Conservation (phyloP, 192 early-diverging fungal species). For the Linnemannia schmuckeri region DNA sequence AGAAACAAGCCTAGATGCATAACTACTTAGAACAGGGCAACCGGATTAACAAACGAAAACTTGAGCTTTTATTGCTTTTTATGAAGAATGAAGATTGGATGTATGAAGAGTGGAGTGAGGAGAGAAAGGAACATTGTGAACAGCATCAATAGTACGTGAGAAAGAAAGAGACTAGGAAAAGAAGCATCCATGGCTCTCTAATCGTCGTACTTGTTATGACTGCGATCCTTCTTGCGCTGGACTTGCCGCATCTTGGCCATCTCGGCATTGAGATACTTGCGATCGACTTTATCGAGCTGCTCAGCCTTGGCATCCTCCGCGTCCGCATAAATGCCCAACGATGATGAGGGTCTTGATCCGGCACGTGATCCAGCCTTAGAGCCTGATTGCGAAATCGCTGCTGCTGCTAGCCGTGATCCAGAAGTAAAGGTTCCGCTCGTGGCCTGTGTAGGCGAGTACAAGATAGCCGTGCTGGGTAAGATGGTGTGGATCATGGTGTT, state of each 20-base stretch:
- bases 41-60: background rate
- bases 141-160: background rate
- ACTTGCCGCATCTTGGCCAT: slow-evolving; percentile 55
- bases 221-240: slow-evolving; percentile 47
- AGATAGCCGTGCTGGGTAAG: slow-evolving; percentile 33
- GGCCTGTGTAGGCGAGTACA: slow-evolving; percentile 36
- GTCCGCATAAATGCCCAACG: slow-evolving; percentile 52
- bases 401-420: slow-evolving; percentile 23
- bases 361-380: slow-evolving; percentile 47
- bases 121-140: background rate
- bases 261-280: slow-evolving; percentile 51
- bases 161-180: background rate
- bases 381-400: slow-evolving; percentile 23
- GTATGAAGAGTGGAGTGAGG: background rate
- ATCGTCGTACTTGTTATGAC: slow-evolving; percentile 40
- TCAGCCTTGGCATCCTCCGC: slow-evolving; percentile 53
- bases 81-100: background rate
- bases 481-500: slow-evolving; percentile 55
- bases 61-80: background rate
- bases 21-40: background rate
- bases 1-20: background rate
- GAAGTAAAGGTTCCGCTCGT: slow-evolving; percentile 17
- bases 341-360: slow-evolving; percentile 40
- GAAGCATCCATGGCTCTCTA: background rate
- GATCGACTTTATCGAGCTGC: slow-evolving; percentile 36